Conservation (phyloP, 1,139 yeast genomes). For the Suhomyces chickasaworum region DNA sequence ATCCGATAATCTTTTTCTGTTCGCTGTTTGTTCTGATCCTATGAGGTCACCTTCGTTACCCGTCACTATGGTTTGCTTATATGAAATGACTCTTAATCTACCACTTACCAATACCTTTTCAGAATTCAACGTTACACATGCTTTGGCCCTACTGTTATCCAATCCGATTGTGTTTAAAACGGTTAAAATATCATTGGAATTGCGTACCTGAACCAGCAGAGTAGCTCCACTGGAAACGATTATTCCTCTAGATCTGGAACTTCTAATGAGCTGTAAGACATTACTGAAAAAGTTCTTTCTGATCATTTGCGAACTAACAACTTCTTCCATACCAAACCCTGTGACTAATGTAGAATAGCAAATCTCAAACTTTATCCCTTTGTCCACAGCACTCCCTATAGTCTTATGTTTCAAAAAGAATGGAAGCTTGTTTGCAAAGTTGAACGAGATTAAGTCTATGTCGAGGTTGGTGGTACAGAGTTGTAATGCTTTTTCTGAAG, state of each 20-base stretch:
- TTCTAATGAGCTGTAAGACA: slow-evolving; percentile 74
- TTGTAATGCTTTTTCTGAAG: slow-evolving; percentile 76
- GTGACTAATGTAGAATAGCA: slow-evolving; percentile 60
- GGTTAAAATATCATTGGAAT: slow-evolving; percentile 67
- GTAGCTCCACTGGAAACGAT: slow-evolving; percentile 77
- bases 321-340: slow-evolving; percentile 30
- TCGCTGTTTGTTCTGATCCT: slow-evolving; percentile 7
- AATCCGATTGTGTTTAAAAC: slow-evolving; percentile 71
- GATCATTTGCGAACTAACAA: slow-evolving; percentile 28
- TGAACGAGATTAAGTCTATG: slow-evolving; percentile 77
- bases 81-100: slow-evolving; percentile 65
- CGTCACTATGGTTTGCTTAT: slow-evolving; percentile 63
- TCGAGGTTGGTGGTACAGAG: slow-evolving; percentile 73
- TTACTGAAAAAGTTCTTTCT: slow-evolving; percentile 70
- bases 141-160: slow-evolving; percentile 60
- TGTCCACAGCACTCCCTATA: slow-evolving; percentile 76
- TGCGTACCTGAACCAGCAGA: slow-evolving; percentile 59
- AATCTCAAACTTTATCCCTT: slow-evolving; percentile 83
- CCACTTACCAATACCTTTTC: slow-evolving; percentile 70
- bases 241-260: slow-evolving; percentile 78
- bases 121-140: slow-evolving; percentile 61
- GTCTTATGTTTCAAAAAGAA: slow-evolving; percentile 81
- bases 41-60: slow-evolving; percentile 34
- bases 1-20: slow-evolving; percentile 29
- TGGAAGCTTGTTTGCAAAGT: slow-evolving; percentile 66